phyloP scores from a whole-genome alignment of 1,139 yeast species.

The Candida freyschussii region DNA sequence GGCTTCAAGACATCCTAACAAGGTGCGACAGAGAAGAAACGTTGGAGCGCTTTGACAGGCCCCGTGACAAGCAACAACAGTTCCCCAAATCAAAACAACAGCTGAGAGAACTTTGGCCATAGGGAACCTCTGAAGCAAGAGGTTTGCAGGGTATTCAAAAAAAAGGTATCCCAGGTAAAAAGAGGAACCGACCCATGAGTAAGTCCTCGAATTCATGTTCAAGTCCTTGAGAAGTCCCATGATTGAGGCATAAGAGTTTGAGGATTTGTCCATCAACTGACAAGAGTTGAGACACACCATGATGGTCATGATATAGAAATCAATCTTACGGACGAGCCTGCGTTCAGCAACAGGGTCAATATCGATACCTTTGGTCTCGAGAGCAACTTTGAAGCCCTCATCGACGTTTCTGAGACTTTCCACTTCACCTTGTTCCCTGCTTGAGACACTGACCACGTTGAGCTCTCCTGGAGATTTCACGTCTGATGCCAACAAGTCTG shows the following conservation, averaged over 20 bases:
- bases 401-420: too few species aligned
- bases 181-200: conserved; percentile 43
- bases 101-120: conserved; percentile 31
- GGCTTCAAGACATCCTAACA: conserved; percentile 45
- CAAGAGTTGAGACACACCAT: conserved; percentile 17
- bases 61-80: conserved; percentile 40
- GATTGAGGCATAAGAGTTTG: conserved; percentile 30
- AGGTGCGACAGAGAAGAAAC: conserved; percentile 28
- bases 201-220: conserved; percentile 35
- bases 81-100: conserved; percentile 43
- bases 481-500: too few species aligned
- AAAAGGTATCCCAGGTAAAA: conserved; percentile 42
- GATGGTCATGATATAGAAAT: conserved; percentile 17
- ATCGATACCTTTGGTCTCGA: conserved; percentile 7
- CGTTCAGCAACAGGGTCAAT: conserved; percentile 13
- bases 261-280: conserved; percentile 17
- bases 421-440: too few species aligned
- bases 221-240: conserved; percentile 37
- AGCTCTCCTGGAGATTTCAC: too few species aligned
- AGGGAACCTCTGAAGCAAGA: conserved; percentile 40
- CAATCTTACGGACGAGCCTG: conserved; percentile 18
- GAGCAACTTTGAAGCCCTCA: conserved; percentile 14
- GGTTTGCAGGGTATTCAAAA: conserved; percentile 20
- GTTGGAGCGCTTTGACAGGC: conserved; percentile 27
- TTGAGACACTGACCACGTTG: too few species aligned